Base-by-base conservation (phyloP, 169 alveolate genomes). In the Eimeria praecox region DNA sequence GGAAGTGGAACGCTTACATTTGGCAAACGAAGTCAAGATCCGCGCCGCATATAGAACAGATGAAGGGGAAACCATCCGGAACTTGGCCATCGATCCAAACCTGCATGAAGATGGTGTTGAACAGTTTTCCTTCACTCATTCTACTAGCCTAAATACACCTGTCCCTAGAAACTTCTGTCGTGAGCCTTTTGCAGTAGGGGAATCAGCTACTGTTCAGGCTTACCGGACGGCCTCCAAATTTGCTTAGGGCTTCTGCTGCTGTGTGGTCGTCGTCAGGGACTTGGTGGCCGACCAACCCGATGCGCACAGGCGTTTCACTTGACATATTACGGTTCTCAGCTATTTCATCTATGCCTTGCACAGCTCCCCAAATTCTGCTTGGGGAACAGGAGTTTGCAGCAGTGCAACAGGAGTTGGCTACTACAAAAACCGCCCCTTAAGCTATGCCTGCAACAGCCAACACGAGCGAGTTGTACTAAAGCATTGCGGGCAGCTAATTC, bases 141-240 rank as follows among this genome's bases (percentile, higher is more conserved):
- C 71, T 46, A 80, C 66, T 80, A 10, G 49, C 90, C 42, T 35
- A 49, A n/a, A 33, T 14, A 30, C 49, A 40, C 46, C 40, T 8
- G 44, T 40, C 83, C 14, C 83, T 38, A 18, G 38, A 0, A 22
- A 10, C 16, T 33, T 46, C 56, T 27, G 69, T n/a, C 46, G 30
- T 44, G 44, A 27, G 52, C 66, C 2, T 27, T 62, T 24, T 22
- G 33, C n/a, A 10, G 64, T n/a, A 35, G 27, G 3, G n/a, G 38
- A 64, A 30, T 35, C 75, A 62, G 62, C 66, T 49, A 30, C n/a
- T 20, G 14, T 42, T 87, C 2, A 38, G 95, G 59, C 91, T 42
- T 94, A 94, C 96, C 90, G 96, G 96, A 27, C 44, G 62, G 49
- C 96, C 96, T 27, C 96, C 96, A 35, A 94, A 56, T 64, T 83